A percentile compares a stretch with the other conserved stretches of the same genome.
Evolutionary conservation across 2,329 filamentous ascomycete genomes (phyloP).

Genomic region (Verticillium isaacii): DNA sequence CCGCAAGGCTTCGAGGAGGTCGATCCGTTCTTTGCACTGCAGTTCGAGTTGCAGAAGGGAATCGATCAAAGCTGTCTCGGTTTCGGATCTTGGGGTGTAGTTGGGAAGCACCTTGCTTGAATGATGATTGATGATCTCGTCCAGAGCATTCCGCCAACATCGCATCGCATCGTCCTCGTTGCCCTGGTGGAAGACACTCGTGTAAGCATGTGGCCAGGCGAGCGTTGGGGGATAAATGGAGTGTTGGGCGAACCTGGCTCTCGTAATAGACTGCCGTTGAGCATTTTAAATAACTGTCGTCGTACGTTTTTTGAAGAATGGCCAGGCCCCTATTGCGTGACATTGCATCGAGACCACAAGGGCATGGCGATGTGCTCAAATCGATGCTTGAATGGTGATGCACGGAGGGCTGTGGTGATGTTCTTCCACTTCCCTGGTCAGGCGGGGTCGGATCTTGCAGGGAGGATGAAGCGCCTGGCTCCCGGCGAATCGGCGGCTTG

Average conservation of each 20-base stretch:
- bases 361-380: neutral
- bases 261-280: slow-evolving; percentile 97
- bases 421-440: neutral
- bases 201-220: slow-evolving; percentile 5
- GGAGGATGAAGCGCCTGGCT: neutral
- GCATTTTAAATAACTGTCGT: slow-evolving; percentile 91
- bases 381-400: neutral
- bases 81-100: slow-evolving; percentile 71
- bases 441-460: neutral
- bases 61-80: slow-evolving; percentile 76
- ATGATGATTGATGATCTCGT: slow-evolving; percentile 84
- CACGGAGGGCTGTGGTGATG: neutral
- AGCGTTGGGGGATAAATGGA: slow-evolving; percentile 1
- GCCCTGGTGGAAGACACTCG: slow-evolving; percentile 48
- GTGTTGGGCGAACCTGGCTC: slow-evolving; percentile 60
- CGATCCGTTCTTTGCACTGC: slow-evolving; percentile 90
- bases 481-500: neutral
- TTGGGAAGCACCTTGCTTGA: slow-evolving; percentile 66
- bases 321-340: slow-evolving; percentile 54
- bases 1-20: slow-evolving; percentile 76
- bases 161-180: slow-evolving; percentile 87
- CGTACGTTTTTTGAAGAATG: slow-evolving; percentile 92
- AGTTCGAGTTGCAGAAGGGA: slow-evolving; percentile 79
- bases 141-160: slow-evolving; percentile 84
- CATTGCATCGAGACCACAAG: slow-evolving; percentile 31